Conservation (phyloP, 164 flowering plant genomes). For the Vitis cinerea region DNA sequence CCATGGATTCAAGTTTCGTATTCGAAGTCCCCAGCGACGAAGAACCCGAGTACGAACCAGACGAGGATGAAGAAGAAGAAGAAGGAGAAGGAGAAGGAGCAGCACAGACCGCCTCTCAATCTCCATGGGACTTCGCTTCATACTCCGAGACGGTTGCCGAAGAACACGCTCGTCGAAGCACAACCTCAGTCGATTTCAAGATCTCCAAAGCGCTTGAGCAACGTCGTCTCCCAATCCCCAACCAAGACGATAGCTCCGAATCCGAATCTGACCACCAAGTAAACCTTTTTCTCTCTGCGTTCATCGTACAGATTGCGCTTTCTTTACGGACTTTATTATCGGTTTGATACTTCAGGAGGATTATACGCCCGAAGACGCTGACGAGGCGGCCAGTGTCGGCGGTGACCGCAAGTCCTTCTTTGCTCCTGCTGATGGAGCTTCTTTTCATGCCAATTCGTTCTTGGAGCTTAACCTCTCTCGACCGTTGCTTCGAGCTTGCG, state of each 20-base stretch:
- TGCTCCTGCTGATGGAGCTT: conserved; percentile 61
- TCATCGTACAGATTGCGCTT: neutral
- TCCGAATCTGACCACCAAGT: conserved; percentile 58
- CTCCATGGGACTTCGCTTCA: conserved; percentile 89
- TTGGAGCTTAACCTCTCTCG: conserved; percentile 90
- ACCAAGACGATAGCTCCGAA: conserved; percentile 30
- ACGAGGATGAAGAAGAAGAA: conserved; percentile 17
- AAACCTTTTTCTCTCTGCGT: conserved; percentile 2
- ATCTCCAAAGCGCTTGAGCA: conserved; percentile 55
- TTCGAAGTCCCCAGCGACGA: neutral
- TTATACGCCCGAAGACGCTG: conserved; percentile 49
- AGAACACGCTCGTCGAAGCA: conserved; percentile 81
- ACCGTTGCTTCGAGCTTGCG: conserved; percentile 85
- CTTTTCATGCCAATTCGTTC: conserved; percentile 84
- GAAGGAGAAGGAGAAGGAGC: conserved; percentile 7
- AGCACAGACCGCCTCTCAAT: conserved; percentile 30
- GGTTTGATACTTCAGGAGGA: conserved; percentile 45
- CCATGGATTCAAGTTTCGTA: too few relatives aligned
- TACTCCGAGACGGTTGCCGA: conserved; percentile 78
- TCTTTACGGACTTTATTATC: neutral
- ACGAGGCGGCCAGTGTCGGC: conserved; percentile 18
- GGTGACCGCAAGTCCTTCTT: conserved; percentile 48
- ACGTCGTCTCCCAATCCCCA: conserved; percentile 21
- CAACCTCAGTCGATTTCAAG: conserved; percentile 85
- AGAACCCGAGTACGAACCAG: conserved; percentile 22